Evolutionary conservation across 139 green algal genomes (phyloP).

Genomic region (Chlamydomonas sphaeroides): DNA sequence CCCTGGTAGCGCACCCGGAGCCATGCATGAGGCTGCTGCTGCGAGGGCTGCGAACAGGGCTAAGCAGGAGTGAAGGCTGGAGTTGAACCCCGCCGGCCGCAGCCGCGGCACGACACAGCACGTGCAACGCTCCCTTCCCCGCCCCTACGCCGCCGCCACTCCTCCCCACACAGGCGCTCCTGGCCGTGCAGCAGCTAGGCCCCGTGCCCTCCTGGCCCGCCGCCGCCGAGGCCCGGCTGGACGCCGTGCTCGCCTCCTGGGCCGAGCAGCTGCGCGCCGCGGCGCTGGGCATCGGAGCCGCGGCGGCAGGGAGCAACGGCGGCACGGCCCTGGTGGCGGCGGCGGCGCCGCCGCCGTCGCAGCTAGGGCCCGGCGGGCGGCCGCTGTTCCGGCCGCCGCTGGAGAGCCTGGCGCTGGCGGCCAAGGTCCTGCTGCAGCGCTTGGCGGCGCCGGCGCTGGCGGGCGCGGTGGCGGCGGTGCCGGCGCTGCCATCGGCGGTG

Average conservation of each 20-base stretch:
- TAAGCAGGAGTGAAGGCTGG: neutral
- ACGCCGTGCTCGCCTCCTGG: neutral
- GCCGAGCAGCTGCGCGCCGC: too few species aligned
- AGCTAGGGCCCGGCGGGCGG: slow-evolving; percentile 1
- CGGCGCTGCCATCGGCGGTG: slow-evolving; percentile 8
- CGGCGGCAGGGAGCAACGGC: neutral
- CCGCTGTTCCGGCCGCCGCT: neutral
- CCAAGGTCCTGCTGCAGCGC: slow-evolving; percentile 25
- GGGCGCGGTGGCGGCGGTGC: neutral
- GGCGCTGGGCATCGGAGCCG: neutral
- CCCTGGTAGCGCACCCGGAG: slow-evolving; percentile 10
- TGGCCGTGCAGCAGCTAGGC: slow-evolving; percentile 3
- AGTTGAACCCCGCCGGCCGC: neutral
- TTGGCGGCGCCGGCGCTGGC: neutral
- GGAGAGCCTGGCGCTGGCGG: neutral
- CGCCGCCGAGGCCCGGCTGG: slow-evolving; percentile 15
- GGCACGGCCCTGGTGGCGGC: neutral
- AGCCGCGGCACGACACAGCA: too few species aligned
- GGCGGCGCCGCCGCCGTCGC: too few species aligned
- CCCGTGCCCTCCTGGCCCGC: neutral
- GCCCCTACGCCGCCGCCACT: neutral
- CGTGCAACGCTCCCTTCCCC: neutral
- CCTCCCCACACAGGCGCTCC: neutral
- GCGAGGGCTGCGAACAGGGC: neutral
- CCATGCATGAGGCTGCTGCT: neutral